These are phyloP conservation scores for Mallotus repandus DNA, from an alignment of 441 rosid species.

Conservation along the genomic window DNA sequence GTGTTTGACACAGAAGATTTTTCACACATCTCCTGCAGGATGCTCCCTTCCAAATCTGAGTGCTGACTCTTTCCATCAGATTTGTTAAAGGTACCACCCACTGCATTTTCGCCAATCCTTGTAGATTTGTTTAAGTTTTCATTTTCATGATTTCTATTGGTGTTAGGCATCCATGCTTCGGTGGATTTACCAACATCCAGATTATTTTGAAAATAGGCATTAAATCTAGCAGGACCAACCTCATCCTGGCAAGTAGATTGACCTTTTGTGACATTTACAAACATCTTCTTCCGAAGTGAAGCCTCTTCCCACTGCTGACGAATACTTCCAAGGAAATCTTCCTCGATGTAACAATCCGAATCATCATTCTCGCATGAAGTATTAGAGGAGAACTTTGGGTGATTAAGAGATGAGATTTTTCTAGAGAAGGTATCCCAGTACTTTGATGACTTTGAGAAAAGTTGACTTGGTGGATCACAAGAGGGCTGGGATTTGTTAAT, in stretches of 20 bases:
- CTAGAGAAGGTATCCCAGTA: not conserved
- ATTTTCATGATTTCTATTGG: conserved; percentile 1
- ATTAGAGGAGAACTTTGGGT: not conserved
- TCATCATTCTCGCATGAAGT: conserved; percentile 8
- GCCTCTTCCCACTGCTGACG: conserved; percentile 28
- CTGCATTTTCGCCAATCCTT: not conserved
- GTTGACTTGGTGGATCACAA: not conserved
- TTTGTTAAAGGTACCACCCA: not conserved
- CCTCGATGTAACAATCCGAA: conserved; percentile 26
- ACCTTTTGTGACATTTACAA: not conserved
- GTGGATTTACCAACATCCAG: not conserved
- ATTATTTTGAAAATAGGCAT: not conserved
- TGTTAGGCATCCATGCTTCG: not conserved
- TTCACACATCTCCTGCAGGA: not conserved
- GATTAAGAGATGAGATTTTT: not conserved
- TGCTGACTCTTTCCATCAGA: not conserved
- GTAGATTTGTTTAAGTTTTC: not conserved
- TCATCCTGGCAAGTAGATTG: not conserved
- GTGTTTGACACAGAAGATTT: not conserved
- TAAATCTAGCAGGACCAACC: not conserved
- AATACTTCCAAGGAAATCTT: conserved; percentile 18
- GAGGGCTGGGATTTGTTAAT: not conserved
- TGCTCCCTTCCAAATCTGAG: not conserved
- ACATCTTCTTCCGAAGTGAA: conserved; percentile 19
- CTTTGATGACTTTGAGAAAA: not conserved